A percentile compares a stretch with the other conserved stretches of the same genome.
phyloP scores from a whole-genome alignment of 2,329 filamentous ascomycete genomes.

The Berkeleyomyces rouxiae region DNA sequence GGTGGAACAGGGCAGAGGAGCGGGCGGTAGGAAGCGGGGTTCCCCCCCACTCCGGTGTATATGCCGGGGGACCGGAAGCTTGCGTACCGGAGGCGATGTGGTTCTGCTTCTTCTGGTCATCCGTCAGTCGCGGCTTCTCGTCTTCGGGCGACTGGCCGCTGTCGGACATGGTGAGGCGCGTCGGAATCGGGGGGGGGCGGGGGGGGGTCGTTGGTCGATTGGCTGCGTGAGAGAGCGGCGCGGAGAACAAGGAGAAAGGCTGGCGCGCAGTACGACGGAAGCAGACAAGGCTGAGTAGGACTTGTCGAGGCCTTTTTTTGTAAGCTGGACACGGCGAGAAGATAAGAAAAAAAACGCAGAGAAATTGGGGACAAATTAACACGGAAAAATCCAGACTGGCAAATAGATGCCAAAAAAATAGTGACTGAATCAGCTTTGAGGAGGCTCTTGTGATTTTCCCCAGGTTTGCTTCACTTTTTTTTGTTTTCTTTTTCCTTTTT shows the following conservation, averaged over 20 bases:
- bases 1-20: not conserved
- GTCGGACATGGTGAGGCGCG: conserved; percentile 4
- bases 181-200: not conserved
- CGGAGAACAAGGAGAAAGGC: not conserved
- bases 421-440: not conserved
- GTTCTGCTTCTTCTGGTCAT: conserved; percentile 39
- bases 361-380: not conserved
- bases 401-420: not conserved
- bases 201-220: not conserved
- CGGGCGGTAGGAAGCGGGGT: not conserved
- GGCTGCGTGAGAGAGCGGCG: not conserved
- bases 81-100: conserved; percentile 35
- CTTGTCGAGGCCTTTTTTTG: not conserved
- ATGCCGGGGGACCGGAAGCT: not conserved
- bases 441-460: not conserved
- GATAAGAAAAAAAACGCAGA: not conserved
- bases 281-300: not conserved
- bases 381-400: not conserved
- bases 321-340: not conserved
- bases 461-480: not conserved
- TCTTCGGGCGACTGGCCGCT: conserved; percentile 18
- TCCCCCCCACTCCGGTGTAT: not conserved
- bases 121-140: conserved; percentile 35
- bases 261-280: not conserved
- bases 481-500: not conserved